Evolutionary conservation across 1,139 yeast species (phyloP).

Genomic region (Magnusiomyces fungicola): DNA sequence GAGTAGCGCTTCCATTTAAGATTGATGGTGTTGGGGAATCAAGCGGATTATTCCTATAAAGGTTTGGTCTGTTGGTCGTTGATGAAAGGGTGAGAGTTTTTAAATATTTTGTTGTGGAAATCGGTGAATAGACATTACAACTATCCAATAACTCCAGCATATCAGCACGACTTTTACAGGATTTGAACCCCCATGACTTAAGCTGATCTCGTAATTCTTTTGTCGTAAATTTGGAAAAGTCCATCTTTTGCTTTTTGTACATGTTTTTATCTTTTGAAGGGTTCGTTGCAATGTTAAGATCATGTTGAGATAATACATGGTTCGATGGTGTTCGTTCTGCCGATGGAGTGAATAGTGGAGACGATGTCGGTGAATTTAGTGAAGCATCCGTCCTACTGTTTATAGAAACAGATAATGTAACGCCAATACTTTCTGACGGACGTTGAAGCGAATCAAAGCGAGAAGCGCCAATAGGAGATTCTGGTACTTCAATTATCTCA

Average conservation of each 20-base stretch:
- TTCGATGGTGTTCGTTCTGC: too few relatives aligned
- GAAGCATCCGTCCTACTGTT: too few relatives aligned
- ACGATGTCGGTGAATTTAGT: too few relatives aligned
- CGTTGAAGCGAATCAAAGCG: not conserved
- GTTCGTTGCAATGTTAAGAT: too few relatives aligned
- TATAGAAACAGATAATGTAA: too few relatives aligned
- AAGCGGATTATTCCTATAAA: not conserved
- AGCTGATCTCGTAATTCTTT: slow-evolving; percentile 7
- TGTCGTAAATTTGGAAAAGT: slow-evolving; percentile 8
- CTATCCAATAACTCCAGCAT: slow-evolving; percentile 11
- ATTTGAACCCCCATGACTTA: slow-evolving; percentile 14
- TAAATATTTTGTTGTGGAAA: not conserved
- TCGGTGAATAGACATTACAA: slow-evolving; percentile 7
- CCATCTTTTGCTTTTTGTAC: not conserved
- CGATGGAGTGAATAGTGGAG: too few relatives aligned
- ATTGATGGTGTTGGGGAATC: too few relatives aligned
- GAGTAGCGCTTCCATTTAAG: too few relatives aligned
- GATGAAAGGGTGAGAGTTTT: not conserved
- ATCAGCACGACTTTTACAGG: slow-evolving; percentile 7
- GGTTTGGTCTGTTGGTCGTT: not conserved
- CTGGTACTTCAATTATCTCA: too few relatives aligned
- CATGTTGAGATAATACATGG: too few relatives aligned
- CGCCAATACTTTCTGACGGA: not conserved
- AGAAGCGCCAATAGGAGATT: too few relatives aligned
- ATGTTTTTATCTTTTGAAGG: not conserved